These are phyloP conservation scores for Yarrowia bubula DNA, from an alignment of 805 yeast species.

Conservation along the genomic window DNA sequence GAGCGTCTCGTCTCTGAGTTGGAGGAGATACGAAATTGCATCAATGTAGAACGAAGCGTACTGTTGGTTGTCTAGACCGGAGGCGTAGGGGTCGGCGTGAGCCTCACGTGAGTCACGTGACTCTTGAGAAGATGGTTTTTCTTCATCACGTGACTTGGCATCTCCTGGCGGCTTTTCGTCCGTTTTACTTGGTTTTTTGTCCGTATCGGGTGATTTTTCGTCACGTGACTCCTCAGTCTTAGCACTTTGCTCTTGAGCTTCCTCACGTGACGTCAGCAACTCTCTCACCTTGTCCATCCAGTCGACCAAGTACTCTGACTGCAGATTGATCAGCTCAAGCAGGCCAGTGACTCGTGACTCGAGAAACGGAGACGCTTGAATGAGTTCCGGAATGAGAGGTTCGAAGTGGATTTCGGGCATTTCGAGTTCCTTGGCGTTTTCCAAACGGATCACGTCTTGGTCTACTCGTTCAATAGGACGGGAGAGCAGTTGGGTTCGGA, in stretches of 20 bases:
- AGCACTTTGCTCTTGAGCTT: neutral
- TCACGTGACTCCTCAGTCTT: neutral
- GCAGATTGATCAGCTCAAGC: neutral
- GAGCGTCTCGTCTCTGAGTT: constrained; percentile 1
- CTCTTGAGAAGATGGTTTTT: neutral
- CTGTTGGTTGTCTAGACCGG: constrained; percentile 13
- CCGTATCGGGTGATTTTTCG: neutral
- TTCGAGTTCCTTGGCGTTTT: neutral
- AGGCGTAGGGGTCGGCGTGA: neutral
- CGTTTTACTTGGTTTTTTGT: neutral
- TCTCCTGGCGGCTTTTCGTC: neutral
- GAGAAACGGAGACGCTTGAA: neutral
- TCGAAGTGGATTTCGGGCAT: neutral
- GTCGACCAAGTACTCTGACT: neutral
- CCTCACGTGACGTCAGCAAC: neutral
- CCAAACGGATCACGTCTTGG: neutral
- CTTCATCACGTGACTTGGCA: neutral
- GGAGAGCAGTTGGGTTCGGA: neutral
- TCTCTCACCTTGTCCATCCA: neutral
- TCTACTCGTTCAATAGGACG: neutral
- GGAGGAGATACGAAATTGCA: neutral
- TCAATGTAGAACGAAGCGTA: neutral
- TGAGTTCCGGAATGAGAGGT: neutral
- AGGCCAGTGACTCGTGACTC: neutral
- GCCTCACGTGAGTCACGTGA: neutral